Evolutionary conservation across 305 asterid genomes (phyloP).

Genomic region (Plantago rigida): DNA sequence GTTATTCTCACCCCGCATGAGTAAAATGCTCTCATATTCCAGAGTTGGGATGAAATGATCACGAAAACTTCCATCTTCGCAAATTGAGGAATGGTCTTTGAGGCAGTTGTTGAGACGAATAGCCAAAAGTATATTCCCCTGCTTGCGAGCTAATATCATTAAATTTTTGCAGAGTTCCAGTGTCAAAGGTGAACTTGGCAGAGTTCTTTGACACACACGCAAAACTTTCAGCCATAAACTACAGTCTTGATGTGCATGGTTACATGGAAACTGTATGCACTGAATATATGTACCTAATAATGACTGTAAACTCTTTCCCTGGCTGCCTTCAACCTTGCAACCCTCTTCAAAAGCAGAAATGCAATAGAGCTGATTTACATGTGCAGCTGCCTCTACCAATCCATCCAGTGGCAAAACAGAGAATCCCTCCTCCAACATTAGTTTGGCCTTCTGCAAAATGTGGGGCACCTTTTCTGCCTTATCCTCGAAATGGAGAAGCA

Average conservation of each 20-base stretch:
- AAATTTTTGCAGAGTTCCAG: slow-evolving; percentile 73
- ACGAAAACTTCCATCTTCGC: slow-evolving; percentile 45
- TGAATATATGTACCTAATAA: slow-evolving; percentile 62
- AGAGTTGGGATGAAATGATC: slow-evolving; percentile 49
- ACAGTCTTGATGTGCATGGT: slow-evolving; percentile 71
- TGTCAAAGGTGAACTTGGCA: slow-evolving; percentile 57
- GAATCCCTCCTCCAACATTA: slow-evolving; percentile 70
- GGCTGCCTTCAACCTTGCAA: slow-evolving; percentile 40
- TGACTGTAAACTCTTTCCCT: slow-evolving; percentile 39
- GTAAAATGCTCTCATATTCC: slow-evolving; percentile 64
- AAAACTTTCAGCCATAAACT: slow-evolving; percentile 85
- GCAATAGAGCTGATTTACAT: slow-evolving; percentile 72
- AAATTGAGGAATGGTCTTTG: slow-evolving; percentile 43
- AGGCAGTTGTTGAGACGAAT: slow-evolving; percentile 66
- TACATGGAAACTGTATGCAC: slow-evolving; percentile 56
- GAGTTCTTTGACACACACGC: slow-evolving; percentile 63
- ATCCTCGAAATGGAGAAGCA: slow-evolving; percentile 78
- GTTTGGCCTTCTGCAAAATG: slow-evolving; percentile 74
- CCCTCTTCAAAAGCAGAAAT: slow-evolving; percentile 74
- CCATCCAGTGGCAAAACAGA: slow-evolving; percentile 88
- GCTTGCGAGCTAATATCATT: slow-evolving; percentile 75
- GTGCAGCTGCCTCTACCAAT: slow-evolving; percentile 74
- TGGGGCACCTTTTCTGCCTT: slow-evolving; percentile 64
- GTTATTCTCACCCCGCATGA: slow-evolving; percentile 71
- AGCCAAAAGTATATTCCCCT: slow-evolving; percentile 67